These are phyloP conservation scores for Lophiotrema nucula DNA, from an alignment of 495 filamentous ascomycete species.

Conservation along the genomic window DNA sequence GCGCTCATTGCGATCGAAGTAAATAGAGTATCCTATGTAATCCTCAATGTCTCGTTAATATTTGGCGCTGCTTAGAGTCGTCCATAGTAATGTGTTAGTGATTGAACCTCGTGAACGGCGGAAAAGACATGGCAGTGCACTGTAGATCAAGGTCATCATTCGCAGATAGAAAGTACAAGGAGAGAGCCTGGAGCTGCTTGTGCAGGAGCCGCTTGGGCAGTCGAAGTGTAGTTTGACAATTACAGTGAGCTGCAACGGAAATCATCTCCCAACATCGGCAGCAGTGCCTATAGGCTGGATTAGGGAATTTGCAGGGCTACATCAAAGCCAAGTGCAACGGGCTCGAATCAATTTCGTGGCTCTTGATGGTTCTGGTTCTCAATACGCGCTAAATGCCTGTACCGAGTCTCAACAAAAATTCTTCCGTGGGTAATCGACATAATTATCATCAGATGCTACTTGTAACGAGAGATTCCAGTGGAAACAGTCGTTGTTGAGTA, in stretches of 20 bases:
- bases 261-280: neutral
- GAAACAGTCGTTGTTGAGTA: too few relatives aligned
- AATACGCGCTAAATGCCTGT: too few relatives aligned
- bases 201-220: too few relatives aligned
- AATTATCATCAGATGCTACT: too few relatives aligned
- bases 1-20: neutral
- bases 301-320: neutral
- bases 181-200: too few relatives aligned
- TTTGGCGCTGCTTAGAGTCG: neutral
- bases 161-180: too few relatives aligned
- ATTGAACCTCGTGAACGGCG: neutral
- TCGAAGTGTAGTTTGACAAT: constrained; percentile 4
- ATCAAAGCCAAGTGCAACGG: neutral
- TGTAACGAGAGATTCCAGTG: too few relatives aligned
- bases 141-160: neutral
- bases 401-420: too few relatives aligned
- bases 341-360: neutral
- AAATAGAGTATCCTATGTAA: too few relatives aligned
- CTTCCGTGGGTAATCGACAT: too few relatives aligned
- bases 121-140: neutral
- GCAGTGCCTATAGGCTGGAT: neutral
- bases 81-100: neutral
- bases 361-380: too few relatives aligned
- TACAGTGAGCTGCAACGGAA: neutral
- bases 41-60: too few relatives aligned